A percentile compares a stretch with the other conserved stretches of the same genome.
Conservation (phyloP, 805 yeast genomes). For the Phaffomyces thermotolerans region DNA sequence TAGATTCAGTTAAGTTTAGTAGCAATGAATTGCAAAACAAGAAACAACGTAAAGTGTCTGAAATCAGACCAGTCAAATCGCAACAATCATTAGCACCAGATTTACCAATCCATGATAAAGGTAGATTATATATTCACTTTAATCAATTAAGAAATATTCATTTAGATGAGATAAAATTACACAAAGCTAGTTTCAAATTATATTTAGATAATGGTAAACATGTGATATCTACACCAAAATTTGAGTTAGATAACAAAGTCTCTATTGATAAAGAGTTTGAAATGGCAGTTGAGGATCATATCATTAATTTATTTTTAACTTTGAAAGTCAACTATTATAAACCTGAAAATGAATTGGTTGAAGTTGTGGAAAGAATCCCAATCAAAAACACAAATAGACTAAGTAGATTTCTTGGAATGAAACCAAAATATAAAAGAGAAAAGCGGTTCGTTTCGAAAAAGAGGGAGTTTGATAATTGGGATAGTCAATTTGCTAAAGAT, state of each 20-base stretch:
- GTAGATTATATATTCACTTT: slow-evolving; percentile 37
- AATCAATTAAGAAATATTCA: slow-evolving; percentile 39
- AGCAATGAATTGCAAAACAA: background rate
- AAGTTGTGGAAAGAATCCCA: slow-evolving; percentile 51
- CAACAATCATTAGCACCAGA: slow-evolving; percentile 8
- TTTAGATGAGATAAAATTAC: slow-evolving; percentile 37
- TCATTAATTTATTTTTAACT: slow-evolving; percentile 62
- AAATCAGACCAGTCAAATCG: slow-evolving; percentile 1
- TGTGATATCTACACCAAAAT: slow-evolving; percentile 57
- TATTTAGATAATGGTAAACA: slow-evolving; percentile 73
- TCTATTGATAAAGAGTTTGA: slow-evolving; percentile 72
- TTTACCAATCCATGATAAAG: slow-evolving; percentile 35
- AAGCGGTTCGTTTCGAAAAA: slow-evolving; percentile 44
- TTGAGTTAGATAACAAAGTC: slow-evolving; percentile 25
- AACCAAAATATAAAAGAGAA: slow-evolving; percentile 29
- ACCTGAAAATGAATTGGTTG: slow-evolving; percentile 42
- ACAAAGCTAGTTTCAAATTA: slow-evolving; percentile 40
- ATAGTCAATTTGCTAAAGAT: slow-evolving; percentile 61
- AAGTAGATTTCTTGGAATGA: slow-evolving; percentile 38
- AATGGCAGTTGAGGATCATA: slow-evolving; percentile 47
- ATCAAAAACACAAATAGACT: slow-evolving; percentile 35
- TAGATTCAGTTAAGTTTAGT: background rate
- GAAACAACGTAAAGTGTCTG: slow-evolving; percentile 3
- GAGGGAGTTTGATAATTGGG: slow-evolving; percentile 50
- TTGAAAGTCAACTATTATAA: slow-evolving; percentile 55